Evolutionary conservation across 2,329 filamentous ascomycete genomes (phyloP).

Genomic region (Aspergillus terreus): DNA sequence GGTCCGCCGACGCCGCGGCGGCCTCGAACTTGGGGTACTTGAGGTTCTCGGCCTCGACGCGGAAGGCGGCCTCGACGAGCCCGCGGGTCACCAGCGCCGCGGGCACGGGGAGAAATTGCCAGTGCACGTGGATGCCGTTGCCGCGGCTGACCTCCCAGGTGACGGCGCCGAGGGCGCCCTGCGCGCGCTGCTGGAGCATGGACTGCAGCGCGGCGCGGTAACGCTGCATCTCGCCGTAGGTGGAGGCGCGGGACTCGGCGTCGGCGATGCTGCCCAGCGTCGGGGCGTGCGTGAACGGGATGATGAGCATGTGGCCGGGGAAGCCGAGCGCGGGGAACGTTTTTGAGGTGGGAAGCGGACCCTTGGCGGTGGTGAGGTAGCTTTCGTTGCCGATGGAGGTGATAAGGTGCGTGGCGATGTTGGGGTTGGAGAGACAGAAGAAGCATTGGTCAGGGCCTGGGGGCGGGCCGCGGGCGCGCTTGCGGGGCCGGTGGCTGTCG

Average conservation of each 20-base stretch:
- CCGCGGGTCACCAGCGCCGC: conserved; percentile 64
- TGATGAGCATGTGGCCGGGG: conserved; percentile 84
- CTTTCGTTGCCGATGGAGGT: conserved; percentile 81
- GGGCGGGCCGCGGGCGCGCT: conserved; percentile 45
- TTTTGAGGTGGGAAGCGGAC: conserved; percentile 68
- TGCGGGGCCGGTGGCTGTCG: conserved; percentile 34
- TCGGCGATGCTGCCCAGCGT: conserved; percentile 67
- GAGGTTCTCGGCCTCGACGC: conserved; percentile 77
- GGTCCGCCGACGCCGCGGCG: conserved; percentile 33
- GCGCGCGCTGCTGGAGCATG: conserved; percentile 59
- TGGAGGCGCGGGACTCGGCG: conserved; percentile 53
- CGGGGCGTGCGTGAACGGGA: conserved; percentile 77
- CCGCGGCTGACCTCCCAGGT: conserved; percentile 88
- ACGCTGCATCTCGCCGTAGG: conserved; percentile 75
- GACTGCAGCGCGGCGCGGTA: conserved; percentile 74
- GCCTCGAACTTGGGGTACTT: conserved; percentile 53
- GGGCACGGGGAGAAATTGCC: conserved; percentile 84
- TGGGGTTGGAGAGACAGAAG: conserved; percentile 89
- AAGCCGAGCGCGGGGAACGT: conserved; percentile 73
- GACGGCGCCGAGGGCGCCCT: conserved; percentile 67
- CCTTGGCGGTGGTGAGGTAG: conserved; percentile 90
- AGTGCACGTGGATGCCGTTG: conserved; percentile 81
- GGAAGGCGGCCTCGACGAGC: conserved; percentile 83
- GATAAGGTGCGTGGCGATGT: conserved; percentile 80
- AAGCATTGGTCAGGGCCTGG: conserved; percentile 78